phyloP scores from a whole-genome alignment of 2,329 filamentous ascomycete genomes.

The Xylariaceae sp. region DNA sequence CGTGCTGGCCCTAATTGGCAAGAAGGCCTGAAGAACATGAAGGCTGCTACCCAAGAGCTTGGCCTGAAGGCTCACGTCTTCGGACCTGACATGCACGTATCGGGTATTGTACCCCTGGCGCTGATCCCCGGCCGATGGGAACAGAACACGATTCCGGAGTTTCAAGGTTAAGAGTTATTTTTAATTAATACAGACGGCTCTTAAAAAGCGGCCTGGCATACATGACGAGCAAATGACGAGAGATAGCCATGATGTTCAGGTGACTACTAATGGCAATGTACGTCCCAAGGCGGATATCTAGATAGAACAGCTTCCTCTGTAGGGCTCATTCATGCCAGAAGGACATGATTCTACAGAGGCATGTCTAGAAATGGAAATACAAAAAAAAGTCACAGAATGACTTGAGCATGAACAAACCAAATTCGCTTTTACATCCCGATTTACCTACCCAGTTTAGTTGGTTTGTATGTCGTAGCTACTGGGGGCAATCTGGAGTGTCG shows the following conservation, averaged over 20 bases:
- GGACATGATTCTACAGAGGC: constrained; percentile 23
- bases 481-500: too few species aligned
- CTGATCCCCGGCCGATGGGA: constrained; percentile 63
- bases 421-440: not conserved
- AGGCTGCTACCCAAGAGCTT: constrained; percentile 88
- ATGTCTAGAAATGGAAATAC: constrained; percentile 12
- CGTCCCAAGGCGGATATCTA: constrained; percentile 24
- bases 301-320: constrained; percentile 21
- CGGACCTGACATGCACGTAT: constrained; percentile 86
- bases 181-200: constrained; percentile 13
- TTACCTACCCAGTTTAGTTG: not conserved
- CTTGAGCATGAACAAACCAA: constrained; percentile 10
- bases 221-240: constrained; percentile 18
- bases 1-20: constrained; percentile 96
- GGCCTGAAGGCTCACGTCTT: constrained; percentile 66
- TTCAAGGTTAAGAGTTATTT: constrained; percentile 43
- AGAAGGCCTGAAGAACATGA: constrained; percentile 99
- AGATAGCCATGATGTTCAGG: constrained; percentile 14
- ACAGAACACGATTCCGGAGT: constrained; percentile 56
- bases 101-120: constrained; percentile 90
- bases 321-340: constrained; percentile 13
- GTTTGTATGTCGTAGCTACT: too few species aligned
- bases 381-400: constrained; percentile 27
- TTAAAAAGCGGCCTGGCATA: constrained; percentile 4
- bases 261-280: constrained; percentile 23